Percentiles rank a stretch among this genome's conserved stretches.
Evolutionary conservation across 345 rosid genomes (phyloP).

Genomic region (Erysimum cheiranthoides): DNA sequence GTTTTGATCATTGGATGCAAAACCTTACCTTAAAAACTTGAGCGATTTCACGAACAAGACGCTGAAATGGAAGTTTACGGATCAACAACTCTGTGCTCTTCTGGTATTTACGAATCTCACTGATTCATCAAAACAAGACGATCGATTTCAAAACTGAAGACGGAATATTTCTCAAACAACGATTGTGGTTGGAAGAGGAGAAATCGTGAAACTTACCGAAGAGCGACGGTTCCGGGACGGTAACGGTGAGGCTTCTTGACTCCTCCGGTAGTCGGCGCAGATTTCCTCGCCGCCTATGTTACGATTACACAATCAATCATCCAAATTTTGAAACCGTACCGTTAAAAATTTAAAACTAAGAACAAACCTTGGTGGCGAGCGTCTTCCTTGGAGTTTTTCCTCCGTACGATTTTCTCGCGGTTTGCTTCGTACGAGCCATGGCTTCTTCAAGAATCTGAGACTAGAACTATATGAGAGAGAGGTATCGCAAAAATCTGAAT

Average conservation of each 20-base stretch:
- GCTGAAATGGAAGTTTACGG: conserved; percentile 73
- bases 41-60: conserved; percentile 78
- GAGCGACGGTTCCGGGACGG: conserved; percentile 80
- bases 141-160: background rate
- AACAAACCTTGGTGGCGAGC: conserved; percentile 54
- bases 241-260: conserved; percentile 81
- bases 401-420: conserved; percentile 56
- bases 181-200: background rate
- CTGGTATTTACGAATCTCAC: conserved; percentile 66
- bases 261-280: conserved; percentile 71
- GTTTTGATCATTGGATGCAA: background rate
- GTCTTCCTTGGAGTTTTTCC: conserved; percentile 59
- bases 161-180: background rate
- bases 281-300: conserved; percentile 71
- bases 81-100: conserved; percentile 78
- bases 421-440: conserved; percentile 67
- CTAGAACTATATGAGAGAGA: background rate
- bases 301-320: background rate
- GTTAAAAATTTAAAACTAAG: background rate
- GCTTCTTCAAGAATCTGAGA: background rate
- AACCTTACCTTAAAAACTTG: conserved; percentile 59
- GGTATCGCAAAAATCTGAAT: background rate
- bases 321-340: conserved; percentile 1
- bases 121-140: background rate
- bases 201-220: conserved; percentile 47